phyloP scores from a whole-genome alignment of 495 filamentous ascomycete species.

The Oleoguttula mirabilis region DNA sequence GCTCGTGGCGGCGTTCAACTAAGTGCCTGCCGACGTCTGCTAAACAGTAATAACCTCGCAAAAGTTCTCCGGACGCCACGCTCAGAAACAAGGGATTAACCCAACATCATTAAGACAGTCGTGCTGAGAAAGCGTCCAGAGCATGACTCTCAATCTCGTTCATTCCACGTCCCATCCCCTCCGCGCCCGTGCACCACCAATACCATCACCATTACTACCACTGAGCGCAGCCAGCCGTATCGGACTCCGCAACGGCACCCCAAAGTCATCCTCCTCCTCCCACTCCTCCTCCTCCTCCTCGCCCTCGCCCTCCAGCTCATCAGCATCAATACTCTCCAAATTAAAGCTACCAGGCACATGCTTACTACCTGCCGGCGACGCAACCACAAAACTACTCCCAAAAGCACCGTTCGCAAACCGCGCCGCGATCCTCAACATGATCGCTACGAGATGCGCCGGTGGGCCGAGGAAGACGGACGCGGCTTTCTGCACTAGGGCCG shows the following conservation, averaged over 20 bases:
- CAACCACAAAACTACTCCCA: conserved; percentile 5
- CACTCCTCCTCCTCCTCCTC: conserved; percentile 25
- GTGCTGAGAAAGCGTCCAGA: too few species aligned
- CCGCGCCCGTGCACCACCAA: not conserved
- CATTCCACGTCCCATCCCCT: not conserved
- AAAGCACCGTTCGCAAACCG: conserved; percentile 54
- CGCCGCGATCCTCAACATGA: conserved; percentile 71
- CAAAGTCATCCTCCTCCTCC: conserved; percentile 27
- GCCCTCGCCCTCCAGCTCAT: conserved; percentile 6
- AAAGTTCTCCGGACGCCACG: too few species aligned
- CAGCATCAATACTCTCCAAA: conserved; percentile 8
- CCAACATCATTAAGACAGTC: too few species aligned
- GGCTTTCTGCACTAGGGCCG: conserved; percentile 60
- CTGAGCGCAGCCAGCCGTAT: conserved; percentile 5
- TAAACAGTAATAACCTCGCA: too few species aligned
- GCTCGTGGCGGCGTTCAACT: too few species aligned
- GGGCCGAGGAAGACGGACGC: conserved; percentile 62
- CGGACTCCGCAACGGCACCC: conserved; percentile 27
- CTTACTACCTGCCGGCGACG: conserved; percentile 4
- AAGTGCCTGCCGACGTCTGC: too few species aligned
- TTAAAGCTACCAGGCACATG: conserved; percentile 18
- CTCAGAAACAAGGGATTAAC: too few species aligned
- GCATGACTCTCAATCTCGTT: too few species aligned
- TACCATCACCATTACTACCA: not conserved
- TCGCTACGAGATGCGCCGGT: conserved; percentile 57